A percentile compares a stretch with the other conserved stretches of the same genome.
Conservation (phyloP, 2,329 filamentous ascomycete species). For the Fusarium piperis region DNA sequence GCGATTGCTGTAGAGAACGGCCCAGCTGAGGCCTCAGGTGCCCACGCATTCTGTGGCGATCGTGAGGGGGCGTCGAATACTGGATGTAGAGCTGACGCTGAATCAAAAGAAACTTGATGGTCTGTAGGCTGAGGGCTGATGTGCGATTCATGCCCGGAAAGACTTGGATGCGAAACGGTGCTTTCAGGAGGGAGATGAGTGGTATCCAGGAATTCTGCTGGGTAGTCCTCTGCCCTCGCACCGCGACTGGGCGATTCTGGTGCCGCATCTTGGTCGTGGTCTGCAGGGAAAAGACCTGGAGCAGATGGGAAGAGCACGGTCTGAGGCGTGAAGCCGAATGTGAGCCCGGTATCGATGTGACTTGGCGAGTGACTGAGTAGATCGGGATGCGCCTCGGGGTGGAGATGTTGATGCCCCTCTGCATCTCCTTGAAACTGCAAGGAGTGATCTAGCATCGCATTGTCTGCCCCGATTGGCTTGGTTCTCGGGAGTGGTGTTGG, state of each 20-base stretch:
- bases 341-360: conserved; percentile 17
- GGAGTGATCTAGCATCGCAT: conserved; percentile 15
- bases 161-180: conserved; percentile 11
- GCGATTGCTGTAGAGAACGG: conserved; percentile 8
- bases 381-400: conserved; percentile 4
- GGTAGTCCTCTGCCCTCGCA: conserved; percentile 27
- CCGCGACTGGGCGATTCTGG: conserved; percentile 13
- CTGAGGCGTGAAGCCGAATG: conserved; percentile 33
- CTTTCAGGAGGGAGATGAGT: conserved; percentile 1
- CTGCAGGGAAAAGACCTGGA: conserved; percentile 18
- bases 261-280: conserved; percentile 1
- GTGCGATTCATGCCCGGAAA: conserved; percentile 18
- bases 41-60: conserved; percentile 22
- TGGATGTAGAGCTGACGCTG: conserved; percentile 14
- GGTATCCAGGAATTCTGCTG: conserved; percentile 35
- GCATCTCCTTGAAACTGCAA: conserved; percentile 14
- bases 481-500: conserved; percentile 39
- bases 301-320: conserved; percentile 27
- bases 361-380: conserved; percentile 20
- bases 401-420: conserved; percentile 7
- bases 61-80: conserved; percentile 11
- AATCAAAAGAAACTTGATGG: conserved; percentile 14
- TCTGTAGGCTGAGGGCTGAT: neutral
- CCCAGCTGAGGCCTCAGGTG: conserved; percentile 7
- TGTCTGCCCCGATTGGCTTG: conserved; percentile 19